A percentile compares a stretch with the other conserved stretches of the same genome.
Conservation (phyloP, 2,329 filamentous ascomycete species). For the Nectriaceae sp. region DNA sequence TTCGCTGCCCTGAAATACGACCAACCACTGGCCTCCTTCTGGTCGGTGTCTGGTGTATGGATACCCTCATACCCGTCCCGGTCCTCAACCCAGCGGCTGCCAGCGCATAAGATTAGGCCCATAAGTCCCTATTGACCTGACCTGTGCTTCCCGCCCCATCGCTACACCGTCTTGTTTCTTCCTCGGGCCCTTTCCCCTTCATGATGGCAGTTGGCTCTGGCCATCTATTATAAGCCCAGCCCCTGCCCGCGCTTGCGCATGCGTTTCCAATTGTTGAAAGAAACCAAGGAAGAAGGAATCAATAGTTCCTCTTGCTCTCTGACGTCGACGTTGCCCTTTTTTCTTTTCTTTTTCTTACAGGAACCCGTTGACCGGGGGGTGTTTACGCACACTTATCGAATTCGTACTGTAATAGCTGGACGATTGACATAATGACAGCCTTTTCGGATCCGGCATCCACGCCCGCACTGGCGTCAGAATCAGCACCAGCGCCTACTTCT, state of each 20-base stretch:
- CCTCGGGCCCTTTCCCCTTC: not conserved
- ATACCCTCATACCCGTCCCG: not conserved
- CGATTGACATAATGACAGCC: not conserved
- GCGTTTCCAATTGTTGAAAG: no score
- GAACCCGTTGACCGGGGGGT: not conserved
- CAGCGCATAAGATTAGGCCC: not conserved
- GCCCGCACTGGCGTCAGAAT: not conserved
- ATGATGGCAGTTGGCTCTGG: not conserved
- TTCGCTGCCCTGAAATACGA: not conserved
- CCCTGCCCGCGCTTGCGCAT: no score
- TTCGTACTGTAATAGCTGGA: not conserved
- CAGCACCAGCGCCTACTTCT: not conserved
- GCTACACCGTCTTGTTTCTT: not conserved
- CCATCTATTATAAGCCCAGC: not conserved
- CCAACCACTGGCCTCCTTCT: not conserved
- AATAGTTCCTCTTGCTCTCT: not conserved
- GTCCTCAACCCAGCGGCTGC: not conserved
- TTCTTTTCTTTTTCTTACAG: not conserved
- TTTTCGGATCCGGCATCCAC: not conserved
- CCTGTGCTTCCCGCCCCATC: not conserved
- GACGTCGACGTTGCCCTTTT: not conserved
- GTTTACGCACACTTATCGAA: not conserved
- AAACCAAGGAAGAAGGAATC: not conserved
- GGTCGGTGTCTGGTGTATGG: not conserved
- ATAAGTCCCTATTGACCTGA: not conserved